Evolutionary conservation across 2,329 filamentous ascomycete genomes (phyloP), one percentile per base, ranked within the genome.

Genomic region (Pseudocercospora musae): DNA sequence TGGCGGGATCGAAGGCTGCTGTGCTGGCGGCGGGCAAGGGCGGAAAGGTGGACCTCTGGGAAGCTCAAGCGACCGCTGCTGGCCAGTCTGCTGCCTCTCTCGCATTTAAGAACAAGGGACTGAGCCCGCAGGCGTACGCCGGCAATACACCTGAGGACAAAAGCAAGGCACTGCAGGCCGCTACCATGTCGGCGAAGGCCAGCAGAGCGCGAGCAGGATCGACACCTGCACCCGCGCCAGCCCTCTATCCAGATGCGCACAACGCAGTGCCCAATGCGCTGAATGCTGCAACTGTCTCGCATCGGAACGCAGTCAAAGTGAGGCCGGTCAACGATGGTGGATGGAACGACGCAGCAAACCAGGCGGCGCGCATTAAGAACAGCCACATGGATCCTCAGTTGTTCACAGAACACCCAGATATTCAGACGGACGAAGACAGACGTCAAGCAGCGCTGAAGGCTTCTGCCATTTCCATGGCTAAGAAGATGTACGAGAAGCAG

Each of bases 401-500:
- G 86, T 96, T 89, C 73, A 92, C 89, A 0, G 88, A 90, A 1
- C 79, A 86, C 33, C 92, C 92, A 3, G 88, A 88, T 0, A 60
- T 54, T 46, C 91, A 96, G 71, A 78, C 87, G 0, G 88, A 95
- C 44, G 92, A 96, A 71, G 84, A 87, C 74, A 87, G 85, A 64
- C 86, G 85, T 62, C 85, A 88, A 49, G 89, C 92, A 68, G 86
- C 87, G 4, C 80, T 96, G 2, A 89, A 89, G 66, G 91, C 92
- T 29, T 94, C 92, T 20, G 92, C 93, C 2, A 81, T 96, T 2
- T 91, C 90, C 10, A 96, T 97, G 92, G 92, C 93, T 6, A 90
- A 89, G 76, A 86, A 89, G 69, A 94, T 96, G 87, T 96, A 92
- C 73, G 85, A 81, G 10, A 86, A 91, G 65, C 85, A 83, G 64